Evolutionary conservation across 208 protist species (phyloP).

Genomic region (Tritrichomonas musculus): DNA sequence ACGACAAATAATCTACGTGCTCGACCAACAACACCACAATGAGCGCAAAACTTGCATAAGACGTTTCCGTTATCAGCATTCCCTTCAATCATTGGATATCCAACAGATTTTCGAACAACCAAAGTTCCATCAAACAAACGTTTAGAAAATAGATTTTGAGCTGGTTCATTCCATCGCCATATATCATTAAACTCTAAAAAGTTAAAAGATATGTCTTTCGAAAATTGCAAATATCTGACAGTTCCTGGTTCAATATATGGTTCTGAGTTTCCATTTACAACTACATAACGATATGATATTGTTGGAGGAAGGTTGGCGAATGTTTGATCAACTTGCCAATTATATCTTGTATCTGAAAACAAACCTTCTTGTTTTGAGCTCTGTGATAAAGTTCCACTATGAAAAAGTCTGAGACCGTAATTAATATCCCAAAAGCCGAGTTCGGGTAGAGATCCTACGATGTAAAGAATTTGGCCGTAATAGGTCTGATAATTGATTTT

Average conservation of each 20-base stretch:
- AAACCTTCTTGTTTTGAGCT: not conserved
- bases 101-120: not conserved
- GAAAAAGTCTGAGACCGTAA: not conserved
- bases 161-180: not conserved
- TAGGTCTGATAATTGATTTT: conserved; percentile 24
- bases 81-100: not conserved
- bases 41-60: not conserved
- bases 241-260: not conserved
- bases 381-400: not conserved
- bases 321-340: not conserved
- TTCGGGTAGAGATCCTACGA: not conserved
- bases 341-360: not conserved
- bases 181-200: conserved; percentile 13
- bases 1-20: not conserved
- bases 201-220: not conserved
- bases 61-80: not conserved
- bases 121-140: not conserved
- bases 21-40: not conserved
- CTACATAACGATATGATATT: not conserved
- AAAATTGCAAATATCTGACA: not conserved
- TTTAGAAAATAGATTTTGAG: not conserved
- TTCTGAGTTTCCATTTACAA: not conserved
- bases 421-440: not conserved
- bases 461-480: conserved; percentile 1
- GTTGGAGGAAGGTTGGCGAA: not conserved